These are phyloP conservation scores for Colletotrichum salicis DNA, from an alignment of 2,329 filamentous ascomycete genomes.

Conservation along the genomic window DNA sequence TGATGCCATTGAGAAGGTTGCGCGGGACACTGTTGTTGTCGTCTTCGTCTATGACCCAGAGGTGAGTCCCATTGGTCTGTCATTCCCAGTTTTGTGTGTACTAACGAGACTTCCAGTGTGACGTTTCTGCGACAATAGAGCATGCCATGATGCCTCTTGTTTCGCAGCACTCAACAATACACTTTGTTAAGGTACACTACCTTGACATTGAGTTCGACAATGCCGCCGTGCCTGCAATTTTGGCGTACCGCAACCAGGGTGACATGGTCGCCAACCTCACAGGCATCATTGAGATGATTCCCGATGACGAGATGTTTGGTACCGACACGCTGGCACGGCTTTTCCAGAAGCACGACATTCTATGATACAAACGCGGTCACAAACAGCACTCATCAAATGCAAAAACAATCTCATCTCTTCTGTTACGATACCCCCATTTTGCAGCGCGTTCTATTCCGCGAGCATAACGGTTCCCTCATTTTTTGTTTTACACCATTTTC, in stretches of 20 bases:
- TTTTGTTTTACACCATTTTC: constrained; percentile 4
- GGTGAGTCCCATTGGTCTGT: constrained; percentile 64
- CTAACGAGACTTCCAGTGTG: constrained; percentile 66
- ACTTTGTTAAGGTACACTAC: constrained; percentile 92
- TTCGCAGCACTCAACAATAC: constrained; percentile 73
- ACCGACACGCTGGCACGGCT: constrained; percentile 63
- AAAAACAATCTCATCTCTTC: constrained; percentile 23
- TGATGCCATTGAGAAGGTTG: constrained; percentile 94
- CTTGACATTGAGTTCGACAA: constrained; percentile 95
- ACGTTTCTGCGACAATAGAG: constrained; percentile 82
- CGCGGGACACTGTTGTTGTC: constrained; percentile 83
- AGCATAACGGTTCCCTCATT: constrained; percentile 12
- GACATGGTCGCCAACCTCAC: constrained; percentile 92
- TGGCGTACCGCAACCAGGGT: constrained; percentile 87
- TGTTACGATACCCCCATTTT: constrained; percentile 37
- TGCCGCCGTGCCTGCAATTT: constrained; percentile 84
- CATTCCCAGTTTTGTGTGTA: constrained; percentile 4
- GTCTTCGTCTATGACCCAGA: constrained; percentile 93
- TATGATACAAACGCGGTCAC: constrained; percentile 48
- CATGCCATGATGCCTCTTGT: constrained; percentile 81
- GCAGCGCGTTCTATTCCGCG: constrained; percentile 20
- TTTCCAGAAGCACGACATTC: constrained; percentile 62
- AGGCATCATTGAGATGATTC: constrained; percentile 87
- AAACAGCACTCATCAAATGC: constrained; percentile 1
- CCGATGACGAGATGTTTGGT: constrained; percentile 71